Conservation (phyloP, 257 asterid species). For the Solanum microdontum region DNA sequence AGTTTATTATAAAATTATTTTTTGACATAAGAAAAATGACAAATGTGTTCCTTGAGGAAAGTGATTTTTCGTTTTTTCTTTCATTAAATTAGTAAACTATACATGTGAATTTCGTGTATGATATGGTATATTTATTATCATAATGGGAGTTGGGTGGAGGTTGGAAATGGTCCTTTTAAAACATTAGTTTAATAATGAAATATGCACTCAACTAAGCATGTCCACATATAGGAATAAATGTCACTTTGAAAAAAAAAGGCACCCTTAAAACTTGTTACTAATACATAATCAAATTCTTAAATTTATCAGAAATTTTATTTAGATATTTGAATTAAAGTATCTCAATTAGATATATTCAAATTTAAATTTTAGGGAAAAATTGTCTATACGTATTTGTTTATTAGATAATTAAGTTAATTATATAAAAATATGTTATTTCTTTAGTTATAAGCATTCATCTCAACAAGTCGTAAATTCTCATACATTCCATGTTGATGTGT, state of each 20-base stretch:
- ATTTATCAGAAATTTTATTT: not conserved
- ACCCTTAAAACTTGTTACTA: not conserved
- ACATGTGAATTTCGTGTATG: not conserved
- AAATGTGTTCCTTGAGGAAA: not conserved
- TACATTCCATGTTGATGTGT: not conserved
- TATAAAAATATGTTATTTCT: not conserved
- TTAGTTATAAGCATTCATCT: not conserved
- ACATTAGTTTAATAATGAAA: not conserved
- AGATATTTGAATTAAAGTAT: not conserved
- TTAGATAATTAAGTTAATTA: too few species aligned
- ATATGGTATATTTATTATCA: not conserved
- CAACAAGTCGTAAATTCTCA: not conserved
- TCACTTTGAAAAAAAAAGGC: not conserved
- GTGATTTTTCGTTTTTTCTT: not conserved
- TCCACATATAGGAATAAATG: not conserved
- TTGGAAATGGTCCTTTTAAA: not conserved
- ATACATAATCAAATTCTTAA: not conserved
- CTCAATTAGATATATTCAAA: not conserved
- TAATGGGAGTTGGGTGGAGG: not conserved
- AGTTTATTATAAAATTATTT: not conserved
- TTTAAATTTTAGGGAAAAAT: too few species aligned
- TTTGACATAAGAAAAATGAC: not conserved
- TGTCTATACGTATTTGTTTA: too few species aligned
- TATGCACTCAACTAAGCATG: not conserved
- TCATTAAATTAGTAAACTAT: not conserved